Percentiles rank a stretch among this genome's conserved stretches.
phyloP scores from a whole-genome alignment of 192 early-diverging fungal genomes.

The Haplosporangium gracile region DNA sequence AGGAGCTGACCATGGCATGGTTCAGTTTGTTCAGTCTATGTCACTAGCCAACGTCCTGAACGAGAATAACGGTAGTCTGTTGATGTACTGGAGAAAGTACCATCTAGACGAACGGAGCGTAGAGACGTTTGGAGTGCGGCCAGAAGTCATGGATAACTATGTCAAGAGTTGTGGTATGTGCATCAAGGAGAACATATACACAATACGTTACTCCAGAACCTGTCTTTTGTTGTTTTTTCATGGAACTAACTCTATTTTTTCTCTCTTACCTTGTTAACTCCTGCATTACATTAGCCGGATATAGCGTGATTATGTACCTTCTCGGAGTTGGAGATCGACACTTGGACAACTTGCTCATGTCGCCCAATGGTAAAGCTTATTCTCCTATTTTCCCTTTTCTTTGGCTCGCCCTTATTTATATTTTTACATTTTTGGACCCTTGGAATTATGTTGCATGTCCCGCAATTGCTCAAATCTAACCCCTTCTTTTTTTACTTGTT shows the following conservation, averaged over 20 bases:
- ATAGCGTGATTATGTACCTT: conserved; percentile 99
- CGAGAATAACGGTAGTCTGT: conserved; percentile 87
- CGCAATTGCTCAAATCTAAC: neutral
- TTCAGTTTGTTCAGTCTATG: conserved; percentile 94
- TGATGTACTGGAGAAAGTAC: conserved; percentile 81
- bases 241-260: neutral
- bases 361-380: conserved; percentile 74
- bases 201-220: neutral
- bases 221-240: neutral
- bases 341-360: conserved; percentile 95
- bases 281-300: conserved; percentile 78
- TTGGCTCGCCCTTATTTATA: neutral
- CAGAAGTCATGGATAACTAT: conserved; percentile 94
- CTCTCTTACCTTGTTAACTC: neutral
- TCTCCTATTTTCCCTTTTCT: neutral
- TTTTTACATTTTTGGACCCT: neutral
- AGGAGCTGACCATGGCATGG: conserved; percentile 93
- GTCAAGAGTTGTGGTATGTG: conserved; percentile 90
- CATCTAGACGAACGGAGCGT: conserved; percentile 73
- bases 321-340: conserved; percentile 99
- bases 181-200: neutral
- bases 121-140: conserved; percentile 75
- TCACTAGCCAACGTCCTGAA: conserved; percentile 91
- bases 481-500: neutral
- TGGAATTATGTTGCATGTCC: neutral